Base-by-base conservation (phyloP, 2,329 filamentous ascomycete species). In the Sporothrix variecibatus region DNA sequence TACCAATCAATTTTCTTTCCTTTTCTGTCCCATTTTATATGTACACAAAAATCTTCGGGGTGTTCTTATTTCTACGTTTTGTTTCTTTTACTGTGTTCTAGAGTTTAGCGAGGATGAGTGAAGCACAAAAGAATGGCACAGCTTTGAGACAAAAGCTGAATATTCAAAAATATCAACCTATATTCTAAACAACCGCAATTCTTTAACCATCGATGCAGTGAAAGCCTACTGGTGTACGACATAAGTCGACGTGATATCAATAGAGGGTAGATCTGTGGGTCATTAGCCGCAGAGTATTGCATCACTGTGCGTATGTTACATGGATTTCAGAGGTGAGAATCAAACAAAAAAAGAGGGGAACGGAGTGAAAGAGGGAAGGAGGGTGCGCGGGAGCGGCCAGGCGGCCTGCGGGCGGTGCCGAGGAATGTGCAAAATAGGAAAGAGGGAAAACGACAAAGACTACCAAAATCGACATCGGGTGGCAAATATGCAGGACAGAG, bases 1-100 rank as follows among this genome's bases (percentile, higher is more conserved):
- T 17, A 2, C 38, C 46, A 38, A 67, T 49, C 40, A 46, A 70
- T 73, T 74, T 26, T 71, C 46, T 70, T 26, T 72, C 31, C 71
- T n/a, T 20, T 56, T 51, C 60, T 46, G 58, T 71, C 72, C 69
- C 38, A 58, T 74, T 34, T 38, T 34, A 43, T n/a, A 43, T 65
- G 38, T 72, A 56, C 49, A 20, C 70, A 62, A 62, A 43, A 40
- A 56, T 11, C 28, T 34, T 53, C n/a, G 12, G 20, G n/a, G 23
- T n/a, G 28, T 9, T 38, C 20, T 34, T 9, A 28, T 20, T 70
- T 26, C 51, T 53, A 23, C 51, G 9, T 53, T 28, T 6, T 56
- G 31, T 40, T 38, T 38, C 20, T 56, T 70, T 56, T n/a, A 7
- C 20, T 53, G 51, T 53, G n/a, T 51, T 51, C 49, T 31, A 20